phyloP scores from a whole-genome alignment of 495 filamentous ascomycete species.

The Pseudotulostoma volvatum region DNA sequence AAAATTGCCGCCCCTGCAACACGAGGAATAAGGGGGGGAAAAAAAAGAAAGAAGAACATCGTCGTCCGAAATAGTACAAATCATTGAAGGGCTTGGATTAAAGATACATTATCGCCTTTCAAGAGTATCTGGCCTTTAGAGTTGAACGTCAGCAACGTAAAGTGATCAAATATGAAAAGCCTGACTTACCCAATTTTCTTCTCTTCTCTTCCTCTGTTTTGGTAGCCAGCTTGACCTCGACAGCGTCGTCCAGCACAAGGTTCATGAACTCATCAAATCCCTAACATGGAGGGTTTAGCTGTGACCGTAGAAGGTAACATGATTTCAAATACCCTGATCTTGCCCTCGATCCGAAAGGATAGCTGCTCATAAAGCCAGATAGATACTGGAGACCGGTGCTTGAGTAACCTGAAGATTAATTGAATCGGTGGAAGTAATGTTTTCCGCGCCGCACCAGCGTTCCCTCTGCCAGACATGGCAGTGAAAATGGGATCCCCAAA shows the following conservation, averaged over 20 bases:
- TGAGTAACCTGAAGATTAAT: slow-evolving; percentile 94
- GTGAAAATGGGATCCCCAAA: too few species aligned
- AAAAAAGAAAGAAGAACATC: too few species aligned
- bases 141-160: slow-evolving; percentile 19
- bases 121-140: slow-evolving; percentile 77
- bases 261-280: slow-evolving; percentile 99
- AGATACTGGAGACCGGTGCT: slow-evolving; percentile 70
- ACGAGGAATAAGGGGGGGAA: too few species aligned
- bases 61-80: too few species aligned
- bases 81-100: slow-evolving; percentile 66
- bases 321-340: slow-evolving; percentile 45
- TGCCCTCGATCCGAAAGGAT: slow-evolving; percentile 81
- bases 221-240: slow-evolving; percentile 74
- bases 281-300: slow-evolving; percentile 22
- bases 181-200: slow-evolving; percentile 57
- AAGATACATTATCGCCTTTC: slow-evolving; percentile 92
- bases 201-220: slow-evolving; percentile 70
- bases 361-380: slow-evolving; percentile 97
- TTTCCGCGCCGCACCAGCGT: slow-evolving; percentile 59
- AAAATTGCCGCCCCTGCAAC: too few species aligned
- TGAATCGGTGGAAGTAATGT: slow-evolving; percentile 95
- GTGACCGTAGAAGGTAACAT: not conserved
- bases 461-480: slow-evolving; percentile 66
- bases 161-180: not conserved
- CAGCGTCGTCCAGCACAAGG: slow-evolving; percentile 84